Evolutionary conservation across 192 early-diverging fungal genomes (phyloP).

Genomic region (Coemansia sp.): DNA sequence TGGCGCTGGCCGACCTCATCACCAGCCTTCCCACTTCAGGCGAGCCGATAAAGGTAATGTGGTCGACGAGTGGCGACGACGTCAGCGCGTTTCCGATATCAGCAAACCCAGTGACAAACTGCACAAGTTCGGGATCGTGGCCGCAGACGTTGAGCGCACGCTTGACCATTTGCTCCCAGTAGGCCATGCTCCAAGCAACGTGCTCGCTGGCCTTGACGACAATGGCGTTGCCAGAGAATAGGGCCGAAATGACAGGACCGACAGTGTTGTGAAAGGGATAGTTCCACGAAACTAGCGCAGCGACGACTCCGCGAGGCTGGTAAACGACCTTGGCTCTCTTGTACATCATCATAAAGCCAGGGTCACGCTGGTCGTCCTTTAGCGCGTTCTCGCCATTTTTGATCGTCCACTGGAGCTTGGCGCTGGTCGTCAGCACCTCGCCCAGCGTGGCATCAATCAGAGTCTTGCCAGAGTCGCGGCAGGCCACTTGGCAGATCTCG

Average conservation of each 20-base stretch:
- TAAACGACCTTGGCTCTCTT: constrained; percentile 75
- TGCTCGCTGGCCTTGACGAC: constrained; percentile 83
- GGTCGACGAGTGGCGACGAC: constrained; percentile 55
- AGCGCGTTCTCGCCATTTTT: constrained; percentile 71
- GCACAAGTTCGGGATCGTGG: constrained; percentile 73
- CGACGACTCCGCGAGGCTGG: constrained; percentile 76
- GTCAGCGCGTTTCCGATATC: constrained; percentile 80
- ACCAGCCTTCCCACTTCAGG: constrained; percentile 76
- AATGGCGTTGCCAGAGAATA: constrained; percentile 84
- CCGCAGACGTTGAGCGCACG: constrained; percentile 68
- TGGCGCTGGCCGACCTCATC: constrained; percentile 65
- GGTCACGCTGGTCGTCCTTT: constrained; percentile 61
- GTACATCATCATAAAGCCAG: constrained; percentile 71
- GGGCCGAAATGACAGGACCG: constrained; percentile 74
- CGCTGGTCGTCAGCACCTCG: constrained; percentile 76
- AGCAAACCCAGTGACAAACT: constrained; percentile 74
- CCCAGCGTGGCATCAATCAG: constrained; percentile 80
- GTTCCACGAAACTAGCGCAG: constrained; percentile 84
- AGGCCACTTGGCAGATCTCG: constrained; percentile 66
- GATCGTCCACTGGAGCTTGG: constrained; percentile 76
- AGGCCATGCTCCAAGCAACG: constrained; percentile 75
- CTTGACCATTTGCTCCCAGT: constrained; percentile 63
- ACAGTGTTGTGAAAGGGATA: constrained; percentile 82
- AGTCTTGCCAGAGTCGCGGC: constrained; percentile 80
- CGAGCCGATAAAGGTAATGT: constrained; percentile 88